Evolutionary conservation across 805 yeast genomes (phyloP).

Genomic region (Torulaspora microellipsoides): DNA sequence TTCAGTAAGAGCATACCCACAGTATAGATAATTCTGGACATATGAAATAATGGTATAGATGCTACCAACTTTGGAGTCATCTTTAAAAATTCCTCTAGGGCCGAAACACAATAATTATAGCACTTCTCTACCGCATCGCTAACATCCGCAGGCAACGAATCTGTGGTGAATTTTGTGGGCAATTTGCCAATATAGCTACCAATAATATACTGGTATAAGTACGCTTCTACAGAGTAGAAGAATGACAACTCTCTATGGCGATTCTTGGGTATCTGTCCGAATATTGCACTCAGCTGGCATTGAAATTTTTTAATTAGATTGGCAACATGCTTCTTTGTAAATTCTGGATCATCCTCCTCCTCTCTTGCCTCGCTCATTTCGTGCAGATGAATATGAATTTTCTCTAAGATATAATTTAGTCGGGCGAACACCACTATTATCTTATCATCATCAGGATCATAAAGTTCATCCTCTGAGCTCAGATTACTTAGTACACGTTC

Average conservation of each 20-base stretch:
- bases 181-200: conserved; percentile 23
- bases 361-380: conserved; percentile 23
- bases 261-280: conserved; percentile 36
- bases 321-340: conserved; percentile 15
- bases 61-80: conserved; percentile 46
- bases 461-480: conserved; percentile 1
- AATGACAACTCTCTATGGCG: conserved; percentile 46
- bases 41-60: conserved; percentile 52
- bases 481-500: conserved; percentile 5
- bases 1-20: conserved; percentile 56
- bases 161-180: conserved; percentile 8
- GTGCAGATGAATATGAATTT: conserved; percentile 50
- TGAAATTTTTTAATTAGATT: conserved; percentile 42
- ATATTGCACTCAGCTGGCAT: conserved; percentile 40
- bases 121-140: conserved; percentile 46
- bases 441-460: conserved; percentile 35
- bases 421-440: conserved; percentile 55
- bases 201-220: conserved; percentile 53
- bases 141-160: conserved; percentile 29
- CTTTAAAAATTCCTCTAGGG: conserved; percentile 46
- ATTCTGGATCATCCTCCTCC: conserved; percentile 9
- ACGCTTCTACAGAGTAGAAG: conserved; percentile 61
- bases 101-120: conserved; percentile 48
- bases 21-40: conserved; percentile 56
- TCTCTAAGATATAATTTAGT: conserved; percentile 57